phyloP scores from a whole-genome alignment of 192 early-diverging fungal species.

The Lunasporangiospora selenospora region DNA sequence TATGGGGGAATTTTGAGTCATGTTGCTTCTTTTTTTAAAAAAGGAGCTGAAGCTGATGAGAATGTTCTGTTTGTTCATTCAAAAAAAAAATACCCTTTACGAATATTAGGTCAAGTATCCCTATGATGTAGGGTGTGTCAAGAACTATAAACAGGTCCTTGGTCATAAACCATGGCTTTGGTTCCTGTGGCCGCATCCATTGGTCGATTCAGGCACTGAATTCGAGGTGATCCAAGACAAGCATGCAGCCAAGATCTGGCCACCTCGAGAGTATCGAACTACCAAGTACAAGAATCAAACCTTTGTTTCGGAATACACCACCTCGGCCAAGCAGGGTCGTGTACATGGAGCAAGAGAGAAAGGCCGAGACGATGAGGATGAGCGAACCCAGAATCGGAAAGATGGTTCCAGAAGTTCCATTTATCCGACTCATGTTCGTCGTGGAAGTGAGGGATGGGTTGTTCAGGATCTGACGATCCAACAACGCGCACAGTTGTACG shows the following conservation, averaged over 20 bases:
- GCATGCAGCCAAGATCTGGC: constrained; percentile 63
- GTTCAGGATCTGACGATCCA: constrained; percentile 49
- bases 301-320: constrained; percentile 33
- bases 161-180: constrained; percentile 67
- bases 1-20: too few species aligned
- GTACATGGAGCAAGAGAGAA: too few species aligned
- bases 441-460: constrained; percentile 45
- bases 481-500: constrained; percentile 48
- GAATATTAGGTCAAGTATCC: constrained; percentile 60
- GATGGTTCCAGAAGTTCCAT: too few species aligned
- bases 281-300: constrained; percentile 27
- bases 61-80: too few species aligned
- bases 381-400: too few species aligned
- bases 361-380: too few species aligned
- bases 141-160: constrained; percentile 75
- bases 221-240: constrained; percentile 64
- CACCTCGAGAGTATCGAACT: constrained; percentile 70
- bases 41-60: too few species aligned
- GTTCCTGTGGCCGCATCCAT: constrained; percentile 69
- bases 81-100: constrained; percentile 2
- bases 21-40: too few species aligned
- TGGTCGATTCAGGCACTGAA: constrained; percentile 68
- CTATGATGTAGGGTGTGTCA: constrained; percentile 74
- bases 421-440: constrained; percentile 44
- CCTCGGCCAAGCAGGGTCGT: constrained; percentile 22